Percentiles rank a stretch among this genome's conserved stretches.
These are phyloP conservation scores for Ramularia collo-cygni DNA, from an alignment of 2,329 filamentous ascomycete genomes.

Conservation along the genomic window DNA sequence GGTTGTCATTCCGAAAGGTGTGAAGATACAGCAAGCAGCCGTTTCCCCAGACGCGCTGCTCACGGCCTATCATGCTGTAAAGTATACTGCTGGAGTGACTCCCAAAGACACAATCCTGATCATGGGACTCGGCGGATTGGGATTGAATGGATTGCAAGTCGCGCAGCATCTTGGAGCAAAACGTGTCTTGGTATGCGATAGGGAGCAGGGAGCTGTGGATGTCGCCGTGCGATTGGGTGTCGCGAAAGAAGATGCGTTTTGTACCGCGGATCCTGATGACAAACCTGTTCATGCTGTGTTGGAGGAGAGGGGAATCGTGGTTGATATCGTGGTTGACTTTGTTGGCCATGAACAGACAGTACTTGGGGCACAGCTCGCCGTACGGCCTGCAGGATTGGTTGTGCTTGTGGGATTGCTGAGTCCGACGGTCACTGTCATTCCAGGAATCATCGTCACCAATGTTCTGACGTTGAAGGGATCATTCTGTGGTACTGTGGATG, in stretches of 20 bases:
- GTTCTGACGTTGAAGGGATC: slow-evolving; percentile 24
- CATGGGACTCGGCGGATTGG: slow-evolving; percentile 37
- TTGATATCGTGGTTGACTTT: slow-evolving; percentile 22
- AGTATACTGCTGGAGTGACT: slow-evolving; percentile 33
- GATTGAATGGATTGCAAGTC: slow-evolving; percentile 37
- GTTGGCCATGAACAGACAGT: slow-evolving; percentile 20
- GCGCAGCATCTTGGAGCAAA: slow-evolving; percentile 44
- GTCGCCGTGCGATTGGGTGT: slow-evolving; percentile 30
- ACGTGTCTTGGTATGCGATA: slow-evolving; percentile 34
- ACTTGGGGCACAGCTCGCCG: slow-evolving; percentile 15
- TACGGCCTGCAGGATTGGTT: slow-evolving; percentile 14
- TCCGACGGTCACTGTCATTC: slow-evolving; percentile 12
- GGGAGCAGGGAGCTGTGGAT: slow-evolving; percentile 28
- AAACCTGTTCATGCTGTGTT: slow-evolving; percentile 12
- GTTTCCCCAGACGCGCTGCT: slow-evolving; percentile 38
- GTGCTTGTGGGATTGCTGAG: slow-evolving; percentile 20
- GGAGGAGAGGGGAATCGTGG: slow-evolving; percentile 12
- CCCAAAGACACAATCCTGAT: slow-evolving; percentile 33
- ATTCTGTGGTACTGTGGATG: slow-evolving; percentile 38
- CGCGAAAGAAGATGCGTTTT: slow-evolving; percentile 24
- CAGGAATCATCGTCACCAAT: slow-evolving; percentile 8
- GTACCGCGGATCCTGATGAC: slow-evolving; percentile 1
- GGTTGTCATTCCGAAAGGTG: slow-evolving; percentile 18
- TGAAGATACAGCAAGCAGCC: slow-evolving; percentile 24
- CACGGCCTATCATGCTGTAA: slow-evolving; percentile 38